A percentile compares a stretch with the other conserved stretches of the same genome.
phyloP scores from a whole-genome alignment of 371 early-diverging fungal species.

The Syncephalastrum contaminatum region DNA sequence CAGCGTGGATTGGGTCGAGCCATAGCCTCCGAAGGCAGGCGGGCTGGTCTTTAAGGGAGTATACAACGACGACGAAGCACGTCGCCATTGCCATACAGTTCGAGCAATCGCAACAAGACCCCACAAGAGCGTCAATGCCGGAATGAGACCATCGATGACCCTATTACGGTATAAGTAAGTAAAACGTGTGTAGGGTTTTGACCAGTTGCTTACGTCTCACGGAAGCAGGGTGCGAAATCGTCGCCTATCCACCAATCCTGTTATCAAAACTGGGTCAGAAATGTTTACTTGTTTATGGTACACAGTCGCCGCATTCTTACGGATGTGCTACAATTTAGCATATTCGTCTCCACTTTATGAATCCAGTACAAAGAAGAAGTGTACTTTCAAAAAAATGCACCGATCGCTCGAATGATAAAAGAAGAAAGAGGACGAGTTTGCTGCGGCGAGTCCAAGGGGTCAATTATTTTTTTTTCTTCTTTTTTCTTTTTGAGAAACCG shows the following conservation, averaged over 20 bases:
- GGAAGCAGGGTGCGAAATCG: constrained; percentile 28
- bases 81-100: constrained; percentile 8
- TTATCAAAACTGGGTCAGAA: not conserved
- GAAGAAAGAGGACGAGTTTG: not conserved
- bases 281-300: constrained; percentile 5
- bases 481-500: too few relatives aligned
- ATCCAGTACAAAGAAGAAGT: too few relatives aligned
- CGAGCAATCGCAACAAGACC: constrained; percentile 8
- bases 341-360: not conserved
- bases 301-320: constrained; percentile 6
- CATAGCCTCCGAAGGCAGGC: constrained; percentile 10
- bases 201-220: constrained; percentile 17
- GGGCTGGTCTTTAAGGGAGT: constrained; percentile 14
- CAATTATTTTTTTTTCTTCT: too few relatives aligned
- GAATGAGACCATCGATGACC: constrained; percentile 14
- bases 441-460: too few relatives aligned
- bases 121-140: constrained; percentile 8
- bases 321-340: constrained; percentile 15
- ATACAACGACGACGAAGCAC: constrained; percentile 8
- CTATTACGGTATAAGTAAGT: constrained; percentile 1
- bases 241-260: constrained; percentile 22
- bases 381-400: too few relatives aligned
- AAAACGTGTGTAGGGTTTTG: not conserved
- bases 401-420: not conserved
- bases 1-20: constrained; percentile 12